Evolutionary conservation across 495 filamentous ascomycete genomes (phyloP).

Genomic region (Amorphotheca resinae): DNA sequence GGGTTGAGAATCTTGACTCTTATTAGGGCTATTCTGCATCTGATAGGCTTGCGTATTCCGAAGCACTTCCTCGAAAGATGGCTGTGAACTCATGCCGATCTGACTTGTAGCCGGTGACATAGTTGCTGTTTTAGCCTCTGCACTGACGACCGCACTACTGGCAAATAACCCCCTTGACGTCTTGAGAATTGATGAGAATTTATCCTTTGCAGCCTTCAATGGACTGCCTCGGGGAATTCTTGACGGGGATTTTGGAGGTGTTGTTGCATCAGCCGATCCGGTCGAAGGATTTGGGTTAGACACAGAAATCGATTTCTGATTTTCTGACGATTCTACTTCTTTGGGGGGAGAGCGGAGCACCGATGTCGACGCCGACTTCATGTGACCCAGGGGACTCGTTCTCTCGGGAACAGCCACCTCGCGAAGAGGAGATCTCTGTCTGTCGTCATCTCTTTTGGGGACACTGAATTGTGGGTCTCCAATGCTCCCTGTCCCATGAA

Average conservation of each 20-base stretch:
- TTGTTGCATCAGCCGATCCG: conserved; percentile 39
- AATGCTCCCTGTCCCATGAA: conserved; percentile 32
- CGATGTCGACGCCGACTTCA: conserved; percentile 41
- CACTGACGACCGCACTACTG: conserved; percentile 65
- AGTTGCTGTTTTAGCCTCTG: conserved; percentile 52
- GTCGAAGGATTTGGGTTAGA: conserved; percentile 41
- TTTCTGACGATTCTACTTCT: conserved; percentile 25
- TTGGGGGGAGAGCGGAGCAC: conserved; percentile 35
- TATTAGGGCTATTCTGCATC: conserved; percentile 27
- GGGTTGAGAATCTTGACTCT: conserved; percentile 16
- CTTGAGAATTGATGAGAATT: conserved; percentile 75
- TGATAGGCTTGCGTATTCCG: conserved; percentile 28
- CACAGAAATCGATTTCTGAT: conserved; percentile 51
- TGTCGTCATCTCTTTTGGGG: conserved; percentile 26
- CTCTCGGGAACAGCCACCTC: conserved; percentile 25
- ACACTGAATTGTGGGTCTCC: conserved; percentile 28
- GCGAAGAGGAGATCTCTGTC: conserved; percentile 27
- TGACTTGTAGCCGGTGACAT: conserved; percentile 29
- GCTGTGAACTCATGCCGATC: conserved; percentile 4
- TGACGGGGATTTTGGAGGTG: conserved; percentile 58
- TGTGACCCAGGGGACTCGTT: conserved; percentile 28
- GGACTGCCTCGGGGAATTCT: conserved; percentile 61
- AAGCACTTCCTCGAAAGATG: conserved; percentile 14
- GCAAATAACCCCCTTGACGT: conserved; percentile 73
- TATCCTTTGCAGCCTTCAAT: conserved; percentile 77